These are phyloP conservation scores for Fraxinus sp. DNA, from an alignment of 305 asterid genomes.

Conservation along the genomic window DNA sequence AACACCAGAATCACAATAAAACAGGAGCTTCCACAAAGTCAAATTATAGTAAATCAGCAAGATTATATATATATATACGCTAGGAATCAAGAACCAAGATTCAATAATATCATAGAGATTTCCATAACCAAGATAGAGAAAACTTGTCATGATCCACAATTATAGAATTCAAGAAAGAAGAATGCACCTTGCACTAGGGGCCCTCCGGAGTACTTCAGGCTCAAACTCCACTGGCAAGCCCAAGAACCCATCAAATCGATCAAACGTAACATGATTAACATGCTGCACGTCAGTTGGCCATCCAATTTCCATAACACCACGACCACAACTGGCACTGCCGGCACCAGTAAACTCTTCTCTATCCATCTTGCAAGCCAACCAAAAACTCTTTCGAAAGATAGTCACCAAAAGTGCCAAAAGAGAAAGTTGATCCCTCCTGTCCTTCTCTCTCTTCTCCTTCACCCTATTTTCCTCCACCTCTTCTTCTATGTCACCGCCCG, in stretches of 20 bases:
- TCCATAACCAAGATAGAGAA: neutral
- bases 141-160: neutral
- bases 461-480: slow-evolving; percentile 46
- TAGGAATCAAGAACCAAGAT: neutral
- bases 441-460: slow-evolving; percentile 57
- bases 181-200: slow-evolving; percentile 95
- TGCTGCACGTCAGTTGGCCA: slow-evolving; percentile 98
- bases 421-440: slow-evolving; percentile 71
- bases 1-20: neutral
- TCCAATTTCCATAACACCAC: slow-evolving; percentile 82
- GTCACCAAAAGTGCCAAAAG: slow-evolving; percentile 75
- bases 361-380: slow-evolving; percentile 75
- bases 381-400: slow-evolving; percentile 76
- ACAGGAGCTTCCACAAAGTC: neutral
- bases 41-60: neutral
- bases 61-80: neutral
- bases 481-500: slow-evolving; percentile 31
- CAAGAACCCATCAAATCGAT: slow-evolving; percentile 93
- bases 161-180: slow-evolving; percentile 8
- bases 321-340: slow-evolving; percentile 27
- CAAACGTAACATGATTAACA: slow-evolving; percentile 92
- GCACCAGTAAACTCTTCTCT: slow-evolving; percentile 43
- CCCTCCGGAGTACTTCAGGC: slow-evolving; percentile 89
- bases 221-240: slow-evolving; percentile 98
- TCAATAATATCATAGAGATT: neutral